A percentile compares a stretch with the other conserved stretches of the same genome.
phyloP scores from a whole-genome alignment of 2,329 filamentous ascomycete genomes.

The Aspergillus terreus region DNA sequence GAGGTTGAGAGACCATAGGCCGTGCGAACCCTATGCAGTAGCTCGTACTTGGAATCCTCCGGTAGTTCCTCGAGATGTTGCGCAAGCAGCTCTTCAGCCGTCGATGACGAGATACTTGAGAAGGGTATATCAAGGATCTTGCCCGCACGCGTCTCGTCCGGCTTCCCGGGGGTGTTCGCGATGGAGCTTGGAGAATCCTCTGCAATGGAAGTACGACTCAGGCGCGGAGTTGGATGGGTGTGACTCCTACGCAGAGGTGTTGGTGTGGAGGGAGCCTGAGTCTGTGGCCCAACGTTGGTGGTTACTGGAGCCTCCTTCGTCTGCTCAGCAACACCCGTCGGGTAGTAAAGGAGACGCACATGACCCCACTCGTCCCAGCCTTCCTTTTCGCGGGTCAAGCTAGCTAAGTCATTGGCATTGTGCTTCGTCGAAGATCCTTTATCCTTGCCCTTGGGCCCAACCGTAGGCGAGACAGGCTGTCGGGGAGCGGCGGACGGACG shows the following conservation, averaged over 20 bases:
- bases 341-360: slow-evolving; percentile 78
- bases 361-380: slow-evolving; percentile 76
- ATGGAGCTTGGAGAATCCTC: slow-evolving; percentile 52
- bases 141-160: slow-evolving; percentile 40
- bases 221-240: slow-evolving; percentile 55
- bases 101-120: slow-evolving; percentile 40
- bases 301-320: slow-evolving; percentile 30
- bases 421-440: slow-evolving; percentile 55
- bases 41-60: slow-evolving; percentile 71
- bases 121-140: slow-evolving; percentile 63
- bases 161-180: slow-evolving; percentile 33
- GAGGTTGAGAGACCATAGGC: slow-evolving; percentile 74
- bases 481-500: slow-evolving; percentile 60
- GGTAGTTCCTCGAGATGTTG: slow-evolving; percentile 61
- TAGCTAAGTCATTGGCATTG: slow-evolving; percentile 79
- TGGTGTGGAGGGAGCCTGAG: slow-evolving; percentile 63
- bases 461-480: slow-evolving; percentile 47
- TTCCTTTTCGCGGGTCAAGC: slow-evolving; percentile 59
- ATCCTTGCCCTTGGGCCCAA: slow-evolving; percentile 71
- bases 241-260: slow-evolving; percentile 70
- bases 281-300: slow-evolving; percentile 24
- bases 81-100: slow-evolving; percentile 36
- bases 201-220: slow-evolving; percentile 41
- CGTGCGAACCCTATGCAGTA: slow-evolving; percentile 76
- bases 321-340: slow-evolving; percentile 31